Percentiles rank a stretch among this genome's conserved stretches.
These are phyloP conservation scores for Samsoniella hepiali DNA, from an alignment of 2,329 filamentous ascomycete species.

Conservation along the genomic window DNA sequence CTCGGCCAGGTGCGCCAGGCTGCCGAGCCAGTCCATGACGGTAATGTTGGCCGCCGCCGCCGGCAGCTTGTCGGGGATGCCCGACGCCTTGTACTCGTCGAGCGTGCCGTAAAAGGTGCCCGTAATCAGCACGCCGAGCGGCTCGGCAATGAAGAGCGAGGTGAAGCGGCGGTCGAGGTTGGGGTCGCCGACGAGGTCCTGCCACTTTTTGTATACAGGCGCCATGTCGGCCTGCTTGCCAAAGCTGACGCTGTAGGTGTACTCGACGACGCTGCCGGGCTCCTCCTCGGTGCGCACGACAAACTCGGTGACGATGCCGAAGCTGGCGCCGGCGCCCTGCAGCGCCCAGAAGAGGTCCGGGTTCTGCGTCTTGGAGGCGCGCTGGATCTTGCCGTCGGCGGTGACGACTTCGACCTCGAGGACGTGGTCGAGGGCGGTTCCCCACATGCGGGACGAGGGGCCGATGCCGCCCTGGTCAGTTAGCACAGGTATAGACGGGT, in stretches of 20 bases:
- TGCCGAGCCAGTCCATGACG: slow-evolving; percentile 61
- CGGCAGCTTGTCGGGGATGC: slow-evolving; percentile 48
- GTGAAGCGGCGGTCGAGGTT: slow-evolving; percentile 57
- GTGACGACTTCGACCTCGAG: slow-evolving; percentile 55
- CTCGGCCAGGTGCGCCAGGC: slow-evolving; percentile 52
- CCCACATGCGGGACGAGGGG: slow-evolving; percentile 59
- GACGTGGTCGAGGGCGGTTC: slow-evolving; percentile 53
- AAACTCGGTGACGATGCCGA: slow-evolving; percentile 57
- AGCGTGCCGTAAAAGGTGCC: slow-evolving; percentile 60
- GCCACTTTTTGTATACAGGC: slow-evolving; percentile 54
- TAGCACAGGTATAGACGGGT: neutral
- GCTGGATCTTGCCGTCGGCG: slow-evolving; percentile 49
- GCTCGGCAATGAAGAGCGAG: slow-evolving; percentile 52
- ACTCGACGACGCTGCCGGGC: slow-evolving; percentile 55
- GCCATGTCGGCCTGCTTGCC: slow-evolving; percentile 47
- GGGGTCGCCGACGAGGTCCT: slow-evolving; percentile 52
- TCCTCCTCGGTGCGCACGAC: slow-evolving; percentile 54
- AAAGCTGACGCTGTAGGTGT: slow-evolving; percentile 53
- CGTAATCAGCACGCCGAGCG: slow-evolving; percentile 53
- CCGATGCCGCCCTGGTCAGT: slow-evolving; percentile 48
- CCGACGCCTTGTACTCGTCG: slow-evolving; percentile 51
- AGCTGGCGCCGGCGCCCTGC: slow-evolving; percentile 54
- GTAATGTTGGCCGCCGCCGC: slow-evolving; percentile 41
- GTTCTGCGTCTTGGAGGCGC: slow-evolving; percentile 46
- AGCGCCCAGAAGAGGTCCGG: slow-evolving; percentile 55